Base-by-base conservation (phyloP, 1,284 basidiomycete species). In the Irpex lacteus region DNA sequence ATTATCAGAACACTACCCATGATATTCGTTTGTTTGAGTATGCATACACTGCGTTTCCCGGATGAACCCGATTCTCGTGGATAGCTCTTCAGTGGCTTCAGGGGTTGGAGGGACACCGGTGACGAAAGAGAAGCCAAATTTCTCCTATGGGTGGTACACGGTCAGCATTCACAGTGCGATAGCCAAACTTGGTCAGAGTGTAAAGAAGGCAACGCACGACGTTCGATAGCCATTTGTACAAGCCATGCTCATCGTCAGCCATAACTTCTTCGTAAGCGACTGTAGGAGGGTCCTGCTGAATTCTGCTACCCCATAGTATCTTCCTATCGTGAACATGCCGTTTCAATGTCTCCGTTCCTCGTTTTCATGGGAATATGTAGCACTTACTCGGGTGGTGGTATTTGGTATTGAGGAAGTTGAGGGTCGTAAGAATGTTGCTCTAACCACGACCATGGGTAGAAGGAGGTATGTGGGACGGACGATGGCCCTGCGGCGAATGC, bases 91-190 rank as follows among this genome's bases (percentile, higher is more conserved):
- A 0, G 97, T 99, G 1, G 89, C 93, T 72, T 95, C 90, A 1
- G 92, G 83, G 0, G 90, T 94, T 0, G 84, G 75, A 2, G 96
- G 95, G 2, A 98, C 92, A 9, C 89, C 93, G 6, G 86, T 81
- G 4, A 98, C 84, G 68, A 98, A 94, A 62, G 90, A 95, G 75
- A 98, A 96, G 0, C 97, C 98, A 72, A 91, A 98, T 49, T 81
- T 81, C 67, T 95, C 84, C 93, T 96, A 19, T 37, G 1, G 37
- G 44, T 11, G 15, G 4, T 40, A 18, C 56, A 18, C 34, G 15
- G 52, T 64, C 13, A 63, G 50, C 32, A 47, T 32, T 13, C 21
- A n/a, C 18, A 19, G 5, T 18, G 32, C 8, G 13, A 7, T 44
- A 8, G 34, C 26, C 15, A 40, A 54, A 9, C n/a, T 34, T 21